A percentile compares a stretch with the other conserved stretches of the same genome.
Conservation (phyloP, 768 basidiomycete genomes). For the Leccinum uliginosum region DNA sequence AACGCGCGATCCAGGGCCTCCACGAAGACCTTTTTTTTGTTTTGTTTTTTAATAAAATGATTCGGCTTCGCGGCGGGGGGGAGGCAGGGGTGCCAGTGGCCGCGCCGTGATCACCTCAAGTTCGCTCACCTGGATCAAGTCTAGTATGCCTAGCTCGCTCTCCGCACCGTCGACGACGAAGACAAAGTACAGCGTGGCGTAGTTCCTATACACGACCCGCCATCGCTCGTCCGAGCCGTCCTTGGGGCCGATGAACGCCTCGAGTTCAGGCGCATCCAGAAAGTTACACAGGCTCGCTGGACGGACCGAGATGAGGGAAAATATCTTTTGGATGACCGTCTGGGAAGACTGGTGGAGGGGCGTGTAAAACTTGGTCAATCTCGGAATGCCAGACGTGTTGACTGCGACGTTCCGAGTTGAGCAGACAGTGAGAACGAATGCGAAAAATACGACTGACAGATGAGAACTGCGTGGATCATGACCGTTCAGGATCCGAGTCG, state of each 20-base stretch:
- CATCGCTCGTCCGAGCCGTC: slow-evolving; percentile 57
- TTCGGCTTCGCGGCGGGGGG: neutral
- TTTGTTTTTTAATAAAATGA: neutral
- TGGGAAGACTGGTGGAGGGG: slow-evolving; percentile 59
- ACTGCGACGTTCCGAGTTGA: slow-evolving; percentile 45
- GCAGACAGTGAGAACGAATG: slow-evolving; percentile 14
- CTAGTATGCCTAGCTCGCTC: slow-evolving; percentile 93
- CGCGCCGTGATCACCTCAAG: neutral
- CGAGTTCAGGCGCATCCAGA: slow-evolving; percentile 86
- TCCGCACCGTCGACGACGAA: slow-evolving; percentile 96
- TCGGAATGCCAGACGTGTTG: slow-evolving; percentile 87
- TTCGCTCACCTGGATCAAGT: slow-evolving; percentile 83
- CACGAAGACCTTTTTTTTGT: slow-evolving; percentile 70
- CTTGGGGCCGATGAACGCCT: slow-evolving; percentile 58
- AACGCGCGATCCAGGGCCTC: slow-evolving; percentile 94
- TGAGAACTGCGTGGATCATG: slow-evolving; percentile 86
- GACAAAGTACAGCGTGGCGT: slow-evolving; percentile 95
- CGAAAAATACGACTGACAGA: slow-evolving; percentile 51
- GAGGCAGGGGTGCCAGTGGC: neutral
- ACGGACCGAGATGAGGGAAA: slow-evolving; percentile 78
- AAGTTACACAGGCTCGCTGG: slow-evolving; percentile 90
- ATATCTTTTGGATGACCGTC: slow-evolving; percentile 82
- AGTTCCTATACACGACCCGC: slow-evolving; percentile 90
- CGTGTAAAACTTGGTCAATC: slow-evolving; percentile 86
- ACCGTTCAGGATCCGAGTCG: neutral